A percentile compares a stretch with the other conserved stretches of the same genome.
phyloP scores from a whole-genome alignment of 345 rosid genomes.

The Lenwebbia sp. region DNA sequence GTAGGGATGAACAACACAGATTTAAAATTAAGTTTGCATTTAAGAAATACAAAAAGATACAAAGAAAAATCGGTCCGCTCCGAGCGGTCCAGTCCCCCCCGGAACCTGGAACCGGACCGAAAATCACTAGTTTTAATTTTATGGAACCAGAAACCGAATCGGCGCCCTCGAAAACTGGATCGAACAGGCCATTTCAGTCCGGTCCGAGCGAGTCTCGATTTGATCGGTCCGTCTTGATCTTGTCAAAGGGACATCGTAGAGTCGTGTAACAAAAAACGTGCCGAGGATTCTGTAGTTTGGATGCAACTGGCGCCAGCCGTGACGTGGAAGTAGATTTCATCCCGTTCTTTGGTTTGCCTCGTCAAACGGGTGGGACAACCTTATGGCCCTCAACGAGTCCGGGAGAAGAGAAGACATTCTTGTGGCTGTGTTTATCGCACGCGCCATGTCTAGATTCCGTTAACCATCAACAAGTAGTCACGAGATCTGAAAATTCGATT shows the following conservation, averaged over 20 bases:
- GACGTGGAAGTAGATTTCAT: neutral
- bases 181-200: too few relatives aligned
- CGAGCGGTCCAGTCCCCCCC: too few relatives aligned
- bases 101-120: too few relatives aligned
- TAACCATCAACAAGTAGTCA: neutral
- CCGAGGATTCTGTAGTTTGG: neutral
- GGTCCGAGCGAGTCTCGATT: too few relatives aligned
- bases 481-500: neutral
- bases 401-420: neutral
- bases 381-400: neutral
- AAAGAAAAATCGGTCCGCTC: too few relatives aligned
- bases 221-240: rapidly evolving
- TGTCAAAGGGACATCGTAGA: neutral
- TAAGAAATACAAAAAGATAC: too few relatives aligned
- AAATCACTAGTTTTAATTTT: too few relatives aligned
- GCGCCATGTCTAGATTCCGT: neutral
- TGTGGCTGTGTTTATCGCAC: neutral
- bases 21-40: too few relatives aligned
- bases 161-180: too few relatives aligned
- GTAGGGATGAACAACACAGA: too few relatives aligned
- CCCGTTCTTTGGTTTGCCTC: neutral
- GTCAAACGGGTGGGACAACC: neutral
- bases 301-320: rapidly evolving
- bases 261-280: neutral
- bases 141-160: too few relatives aligned